Percentiles rank a stretch among this genome's conserved stretches.
phyloP scores from a whole-genome alignment of 306 rosid genomes.

The Quercus engelmannii region DNA sequence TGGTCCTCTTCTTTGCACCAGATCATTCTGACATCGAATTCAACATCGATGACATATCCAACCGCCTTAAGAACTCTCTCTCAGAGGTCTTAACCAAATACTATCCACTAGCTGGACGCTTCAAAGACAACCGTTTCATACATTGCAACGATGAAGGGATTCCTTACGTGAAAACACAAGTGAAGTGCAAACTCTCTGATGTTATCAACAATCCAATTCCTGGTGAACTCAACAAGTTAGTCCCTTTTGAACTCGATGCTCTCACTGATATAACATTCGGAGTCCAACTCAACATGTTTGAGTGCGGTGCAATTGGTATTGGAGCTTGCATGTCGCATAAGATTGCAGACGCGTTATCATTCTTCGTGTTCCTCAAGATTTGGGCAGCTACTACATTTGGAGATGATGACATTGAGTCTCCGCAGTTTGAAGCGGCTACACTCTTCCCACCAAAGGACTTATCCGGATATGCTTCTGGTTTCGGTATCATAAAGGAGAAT shows the following conservation, averaged over 20 bases:
- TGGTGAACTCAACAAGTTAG: slow-evolving; percentile 33
- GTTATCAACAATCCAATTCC: slow-evolving; percentile 35
- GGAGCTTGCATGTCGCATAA: slow-evolving; percentile 54
- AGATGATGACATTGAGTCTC: slow-evolving; percentile 6
- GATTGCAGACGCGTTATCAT: slow-evolving; percentile 45
- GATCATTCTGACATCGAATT: not conserved
- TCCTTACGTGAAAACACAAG: slow-evolving; percentile 39
- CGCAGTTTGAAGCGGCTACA: slow-evolving; percentile 37
- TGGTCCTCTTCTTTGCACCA: slow-evolving; percentile 29
- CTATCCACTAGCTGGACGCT: slow-evolving; percentile 49
- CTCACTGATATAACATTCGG: slow-evolving; percentile 36
- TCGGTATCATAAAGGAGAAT: slow-evolving; percentile 30
- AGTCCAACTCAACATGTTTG: slow-evolving; percentile 49
- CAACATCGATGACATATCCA: slow-evolving; percentile 11
- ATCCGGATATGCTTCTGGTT: slow-evolving; percentile 25
- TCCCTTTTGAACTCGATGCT: slow-evolving; percentile 41
- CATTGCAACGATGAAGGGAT: slow-evolving; percentile 52
- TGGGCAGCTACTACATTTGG: slow-evolving; percentile 43
- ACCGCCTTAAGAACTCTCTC: slow-evolving; percentile 42
- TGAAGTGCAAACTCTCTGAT: slow-evolving; percentile 29
- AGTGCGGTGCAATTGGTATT: slow-evolving; percentile 53
- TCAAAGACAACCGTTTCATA: slow-evolving; percentile 14
- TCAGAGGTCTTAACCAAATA: slow-evolving; percentile 34
- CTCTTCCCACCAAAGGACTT: slow-evolving; percentile 53
- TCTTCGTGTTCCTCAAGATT: slow-evolving; percentile 31